Conservation (phyloP, 2,329 filamentous ascomycete species). For the Colletotrichum cereale region DNA sequence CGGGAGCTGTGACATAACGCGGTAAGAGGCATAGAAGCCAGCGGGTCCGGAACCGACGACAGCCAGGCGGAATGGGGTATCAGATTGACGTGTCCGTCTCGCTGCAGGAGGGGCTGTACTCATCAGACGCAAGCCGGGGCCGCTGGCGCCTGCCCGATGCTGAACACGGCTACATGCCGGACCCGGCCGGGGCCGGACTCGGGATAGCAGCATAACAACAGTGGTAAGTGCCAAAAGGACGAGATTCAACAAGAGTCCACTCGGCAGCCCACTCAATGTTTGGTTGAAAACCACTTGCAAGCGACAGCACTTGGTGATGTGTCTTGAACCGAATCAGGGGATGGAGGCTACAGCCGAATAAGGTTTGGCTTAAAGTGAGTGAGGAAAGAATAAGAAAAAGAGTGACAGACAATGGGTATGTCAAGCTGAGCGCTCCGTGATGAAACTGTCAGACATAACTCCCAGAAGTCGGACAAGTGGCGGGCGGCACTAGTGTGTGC, state of each 20-base stretch:
- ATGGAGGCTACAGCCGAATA: neutral
- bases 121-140: neutral
- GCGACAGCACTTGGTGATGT: neutral
- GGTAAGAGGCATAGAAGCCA: conserved; percentile 93
- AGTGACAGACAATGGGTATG: neutral
- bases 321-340: neutral
- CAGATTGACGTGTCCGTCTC: conserved; percentile 35
- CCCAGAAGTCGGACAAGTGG: neutral
- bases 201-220: conserved; percentile 16
- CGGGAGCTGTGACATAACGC: conserved; percentile 81
- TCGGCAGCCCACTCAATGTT: neutral
- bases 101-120: neutral
- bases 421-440: neutral
- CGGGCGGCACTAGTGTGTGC: neutral
- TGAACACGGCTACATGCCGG: neutral
- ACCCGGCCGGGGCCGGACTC: conserved; percentile 8
- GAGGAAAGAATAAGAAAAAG: neutral
- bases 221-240: neutral
- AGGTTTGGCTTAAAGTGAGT: neutral
- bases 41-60: conserved; percentile 94
- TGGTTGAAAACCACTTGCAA: neutral
- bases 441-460: conserved; percentile 19
- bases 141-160: conserved; percentile 9
- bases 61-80: conserved; percentile 78
- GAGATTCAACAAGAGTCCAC: neutral